Base-by-base conservation (phyloP, 192 early-diverging fungal species). In the Diversispora epigaea region DNA sequence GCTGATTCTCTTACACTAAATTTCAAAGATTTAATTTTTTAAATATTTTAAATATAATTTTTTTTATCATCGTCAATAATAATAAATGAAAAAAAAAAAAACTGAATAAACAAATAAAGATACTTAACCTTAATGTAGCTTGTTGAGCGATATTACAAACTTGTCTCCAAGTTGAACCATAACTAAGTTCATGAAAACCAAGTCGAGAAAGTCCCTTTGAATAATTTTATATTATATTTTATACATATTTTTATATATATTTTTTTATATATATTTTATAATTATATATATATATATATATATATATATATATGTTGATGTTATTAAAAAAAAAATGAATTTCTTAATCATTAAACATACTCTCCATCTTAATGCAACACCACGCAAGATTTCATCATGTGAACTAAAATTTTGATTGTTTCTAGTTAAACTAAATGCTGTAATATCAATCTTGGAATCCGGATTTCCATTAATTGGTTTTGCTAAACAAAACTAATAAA, bases 121-220 rank as follows among this genome's bases (percentile, higher is more conserved):
- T 22, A 49, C 54, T 46, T 81, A 84, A 83, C 82, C 85, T 92
- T 74, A 90, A 80, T 22, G 83, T 92, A 17, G 86, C 89, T 73
- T 81, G 80, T 19, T 83, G 76, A 7, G 85, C 46, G 25, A 95
- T 80, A 44, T 81, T 85, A 76, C 86, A 84, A 49, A 93, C 79
- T 9, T 90, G 87, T 64, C 97, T 89, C 97, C 97, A 99, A 6
- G 86, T 77, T 9, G 86, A 80, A 58, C 87, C 81, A 77, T 93
- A 94, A 44, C 77, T 79, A 49, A 95, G 68, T 66, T 93, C 89
- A 70, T 95, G 92, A 60, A 80, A 86, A 17, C 85, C 85, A 47
- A 84, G 58, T 21, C 65, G 65, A 52, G 85, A 86, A 17, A 82
- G 55, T 14, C 77, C 81, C 84, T 87, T 79, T 41, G n/a, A 50